These are phyloP conservation scores for Fusarium pseudograminearum DNA, from an alignment of 2,329 filamentous ascomycete genomes.

Conservation along the genomic window DNA sequence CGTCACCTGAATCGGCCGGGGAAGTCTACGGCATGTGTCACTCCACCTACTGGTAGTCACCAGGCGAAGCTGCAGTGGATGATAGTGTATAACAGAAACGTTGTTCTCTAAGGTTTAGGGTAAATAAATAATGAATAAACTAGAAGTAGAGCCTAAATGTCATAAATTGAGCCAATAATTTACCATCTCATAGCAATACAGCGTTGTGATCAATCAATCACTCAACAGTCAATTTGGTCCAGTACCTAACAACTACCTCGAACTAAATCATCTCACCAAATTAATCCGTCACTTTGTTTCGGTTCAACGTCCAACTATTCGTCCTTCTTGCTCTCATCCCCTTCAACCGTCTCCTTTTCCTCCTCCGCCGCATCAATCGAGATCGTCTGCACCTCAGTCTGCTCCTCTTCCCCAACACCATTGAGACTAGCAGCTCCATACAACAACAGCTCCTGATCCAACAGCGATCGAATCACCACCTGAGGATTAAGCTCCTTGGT, in stretches of 20 bases:
- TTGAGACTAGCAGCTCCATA: not conserved
- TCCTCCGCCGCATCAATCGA: accelerated
- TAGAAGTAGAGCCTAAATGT: accelerated
- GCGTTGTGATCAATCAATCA: too few species aligned
- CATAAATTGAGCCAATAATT: too few species aligned
- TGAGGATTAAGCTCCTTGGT: not conserved
- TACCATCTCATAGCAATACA: too few species aligned
- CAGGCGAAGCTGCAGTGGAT: too few species aligned
- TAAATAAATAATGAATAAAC: too few species aligned
- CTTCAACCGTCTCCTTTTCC: accelerated
- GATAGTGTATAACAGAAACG: too few species aligned
- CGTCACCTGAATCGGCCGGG: too few species aligned
- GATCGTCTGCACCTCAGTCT: accelerated
- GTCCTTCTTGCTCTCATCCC: not conserved
- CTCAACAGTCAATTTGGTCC: not conserved
- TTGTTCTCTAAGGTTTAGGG: too few species aligned
- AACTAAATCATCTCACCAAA: not conserved
- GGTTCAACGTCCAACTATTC: accelerated
- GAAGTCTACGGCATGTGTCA: too few species aligned
- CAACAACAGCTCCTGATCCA: not conserved
- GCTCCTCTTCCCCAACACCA: not conserved
- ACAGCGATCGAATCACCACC: not conserved
- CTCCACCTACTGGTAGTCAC: too few species aligned
- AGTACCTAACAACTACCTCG: not conserved
- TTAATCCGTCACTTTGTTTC: not conserved